Evolutionary conservation across 2,329 filamentous ascomycete species (phyloP).

Genomic region (Periglandula ipomoeae): DNA sequence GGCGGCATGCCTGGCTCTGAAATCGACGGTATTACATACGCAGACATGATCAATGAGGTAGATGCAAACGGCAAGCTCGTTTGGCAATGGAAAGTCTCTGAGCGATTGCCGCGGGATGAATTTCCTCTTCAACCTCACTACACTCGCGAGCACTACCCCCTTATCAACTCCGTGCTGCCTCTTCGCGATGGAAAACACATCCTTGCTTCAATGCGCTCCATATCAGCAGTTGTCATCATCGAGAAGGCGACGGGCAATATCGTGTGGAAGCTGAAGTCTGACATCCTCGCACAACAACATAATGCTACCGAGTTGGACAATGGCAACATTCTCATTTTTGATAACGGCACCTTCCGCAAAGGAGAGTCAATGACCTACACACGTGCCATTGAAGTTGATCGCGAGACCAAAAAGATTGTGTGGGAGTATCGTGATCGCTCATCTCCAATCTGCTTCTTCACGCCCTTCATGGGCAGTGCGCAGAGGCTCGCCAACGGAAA

Average conservation of each 20-base stretch:
- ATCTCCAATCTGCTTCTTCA: constrained; percentile 21
- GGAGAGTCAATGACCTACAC: constrained; percentile 21
- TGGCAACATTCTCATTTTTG: constrained; percentile 23
- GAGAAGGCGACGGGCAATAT: constrained; percentile 17
- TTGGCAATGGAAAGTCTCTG: constrained; percentile 22
- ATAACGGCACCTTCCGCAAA: constrained; percentile 19
- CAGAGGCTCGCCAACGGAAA: constrained; percentile 20
- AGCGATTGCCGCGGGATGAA: constrained; percentile 16
- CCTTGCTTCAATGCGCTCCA: constrained; percentile 19
- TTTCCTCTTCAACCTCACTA: constrained; percentile 21
- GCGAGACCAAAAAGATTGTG: constrained; percentile 15
- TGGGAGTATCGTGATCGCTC: constrained; percentile 22
- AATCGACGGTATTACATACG: constrained; percentile 19
- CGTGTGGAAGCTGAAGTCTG: constrained; percentile 17
- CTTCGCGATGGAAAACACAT: constrained; percentile 19
- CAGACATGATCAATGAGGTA: constrained; percentile 21
- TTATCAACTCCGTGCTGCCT: constrained; percentile 21
- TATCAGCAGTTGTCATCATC: constrained; percentile 20
- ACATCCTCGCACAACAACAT: constrained; percentile 20
- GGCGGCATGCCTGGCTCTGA: constrained; percentile 18
- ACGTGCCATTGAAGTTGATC: constrained; percentile 17
- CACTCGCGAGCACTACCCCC: constrained; percentile 21
- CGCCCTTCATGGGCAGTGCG: constrained; percentile 22
- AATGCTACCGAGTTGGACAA: constrained; percentile 20
- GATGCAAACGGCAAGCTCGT: constrained; percentile 14